These are phyloP conservation scores for Thamnidium elegans DNA, from an alignment of 192 early-diverging fungal species.

Conservation along the genomic window DNA sequence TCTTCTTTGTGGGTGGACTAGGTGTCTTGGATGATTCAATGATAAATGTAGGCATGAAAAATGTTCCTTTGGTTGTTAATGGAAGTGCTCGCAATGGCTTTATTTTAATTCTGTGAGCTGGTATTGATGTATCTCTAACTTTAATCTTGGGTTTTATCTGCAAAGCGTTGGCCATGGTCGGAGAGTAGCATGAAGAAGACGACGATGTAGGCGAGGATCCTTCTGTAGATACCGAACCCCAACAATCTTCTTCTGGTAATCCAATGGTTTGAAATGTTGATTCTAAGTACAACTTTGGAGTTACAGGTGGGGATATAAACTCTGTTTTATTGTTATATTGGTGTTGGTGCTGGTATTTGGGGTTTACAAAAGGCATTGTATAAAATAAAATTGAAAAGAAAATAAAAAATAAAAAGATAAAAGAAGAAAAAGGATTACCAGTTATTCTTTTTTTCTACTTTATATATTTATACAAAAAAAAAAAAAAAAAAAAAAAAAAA, in stretches of 20 bases:
- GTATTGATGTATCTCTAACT: not conserved
- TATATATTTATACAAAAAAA: too few relatives aligned
- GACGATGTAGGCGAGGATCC: not conserved
- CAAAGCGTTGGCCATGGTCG: not conserved
- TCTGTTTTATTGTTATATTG: not conserved
- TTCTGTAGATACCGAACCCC: not conserved
- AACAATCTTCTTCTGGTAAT: not conserved
- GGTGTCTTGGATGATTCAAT: not conserved
- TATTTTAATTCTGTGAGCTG: not conserved
- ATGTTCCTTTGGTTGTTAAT: not conserved
- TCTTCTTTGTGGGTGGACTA: not conserved
- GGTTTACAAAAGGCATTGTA: not conserved
- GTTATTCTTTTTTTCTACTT: too few relatives aligned
- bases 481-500: too few relatives aligned
- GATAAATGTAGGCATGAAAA: not conserved
- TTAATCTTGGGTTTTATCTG: not conserved
- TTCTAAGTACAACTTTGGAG: not conserved
- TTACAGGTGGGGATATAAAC: slow-evolving; percentile 14
- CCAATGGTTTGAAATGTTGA: not conserved
- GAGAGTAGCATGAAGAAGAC: not conserved
- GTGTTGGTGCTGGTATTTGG: too few relatives aligned
- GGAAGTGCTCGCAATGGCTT: not conserved
- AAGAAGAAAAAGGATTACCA: too few relatives aligned
- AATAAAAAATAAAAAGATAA: not conserved
- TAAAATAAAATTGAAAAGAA: not conserved